Evolutionary conservation across 208 protist species (phyloP).

Genomic region (Leishmania aethiopica): DNA sequence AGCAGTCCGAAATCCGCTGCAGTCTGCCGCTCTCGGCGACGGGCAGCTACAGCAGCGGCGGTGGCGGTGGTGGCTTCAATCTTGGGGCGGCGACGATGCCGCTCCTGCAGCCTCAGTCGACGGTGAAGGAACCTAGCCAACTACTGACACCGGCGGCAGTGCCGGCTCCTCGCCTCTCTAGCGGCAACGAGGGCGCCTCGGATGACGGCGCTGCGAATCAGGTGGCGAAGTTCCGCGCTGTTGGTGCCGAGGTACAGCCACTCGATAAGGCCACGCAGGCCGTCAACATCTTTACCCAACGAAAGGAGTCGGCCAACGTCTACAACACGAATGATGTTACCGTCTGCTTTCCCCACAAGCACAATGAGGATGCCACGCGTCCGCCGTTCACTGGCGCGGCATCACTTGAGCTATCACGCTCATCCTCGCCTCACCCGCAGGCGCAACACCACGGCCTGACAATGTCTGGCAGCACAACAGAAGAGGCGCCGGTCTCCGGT

Average conservation of each 20-base stretch:
- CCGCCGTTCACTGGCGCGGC: background rate
- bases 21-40: slow-evolving; percentile 9
- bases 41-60: background rate
- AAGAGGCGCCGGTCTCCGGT: background rate
- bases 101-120: slow-evolving; percentile 13
- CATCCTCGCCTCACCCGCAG: background rate
- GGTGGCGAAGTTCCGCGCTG: slow-evolving; percentile 25
- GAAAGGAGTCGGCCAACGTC: slow-evolving; percentile 4
- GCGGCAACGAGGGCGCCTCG: background rate
- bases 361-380: background rate
- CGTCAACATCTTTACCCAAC: slow-evolving; percentile 29
- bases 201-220: slow-evolving; percentile 1
- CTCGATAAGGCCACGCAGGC: slow-evolving; percentile 25
- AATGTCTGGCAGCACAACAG: background rate
- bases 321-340: background rate
- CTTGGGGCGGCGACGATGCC: slow-evolving; percentile 13
- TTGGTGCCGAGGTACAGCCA: slow-evolving; percentile 31
- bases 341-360: background rate
- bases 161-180: slow-evolving; percentile 12
- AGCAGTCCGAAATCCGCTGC: slow-evolving; percentile 21
- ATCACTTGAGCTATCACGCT: background rate
- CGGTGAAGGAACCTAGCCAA: background rate
- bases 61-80: background rate
- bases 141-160: slow-evolving; percentile 13
- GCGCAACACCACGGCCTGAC: background rate